Conservation (phyloP, 257 asterid genomes). For the Datura wrightii region DNA sequence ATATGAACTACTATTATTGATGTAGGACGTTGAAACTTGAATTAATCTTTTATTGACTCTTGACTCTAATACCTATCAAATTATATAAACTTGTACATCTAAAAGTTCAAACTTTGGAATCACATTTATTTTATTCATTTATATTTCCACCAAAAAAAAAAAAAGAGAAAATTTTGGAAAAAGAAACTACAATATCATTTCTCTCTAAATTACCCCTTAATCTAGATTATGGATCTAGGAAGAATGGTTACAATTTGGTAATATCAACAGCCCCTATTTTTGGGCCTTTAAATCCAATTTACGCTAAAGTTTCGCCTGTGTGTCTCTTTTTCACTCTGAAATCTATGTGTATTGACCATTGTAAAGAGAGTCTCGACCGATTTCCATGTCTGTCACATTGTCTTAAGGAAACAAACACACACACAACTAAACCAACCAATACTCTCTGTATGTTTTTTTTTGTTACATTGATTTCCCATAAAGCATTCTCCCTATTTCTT, state of each 20-base stretch:
- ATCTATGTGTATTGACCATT: conserved; percentile 26
- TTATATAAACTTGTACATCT: no score
- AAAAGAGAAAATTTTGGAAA: not conserved
- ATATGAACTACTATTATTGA: not conserved
- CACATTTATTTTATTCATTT: not conserved
- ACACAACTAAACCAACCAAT: not conserved
- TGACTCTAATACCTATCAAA: not conserved
- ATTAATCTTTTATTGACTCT: not conserved
- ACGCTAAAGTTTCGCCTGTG: not conserved
- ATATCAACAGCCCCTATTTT: conserved; percentile 19
- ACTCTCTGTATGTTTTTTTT: conserved; percentile 24
- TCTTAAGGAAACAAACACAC: conserved; percentile 25
- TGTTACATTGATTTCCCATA: conserved; percentile 29
- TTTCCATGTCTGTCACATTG: conserved; percentile 41
- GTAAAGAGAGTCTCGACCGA: conserved; percentile 25
- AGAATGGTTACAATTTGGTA: conserved; percentile 3
- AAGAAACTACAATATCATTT: not conserved
- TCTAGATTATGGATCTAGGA: conserved; percentile 15
- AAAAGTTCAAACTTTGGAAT: not conserved
- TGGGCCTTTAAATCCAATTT: conserved; percentile 11
- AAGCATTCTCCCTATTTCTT: not conserved
- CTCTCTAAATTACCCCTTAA: not conserved
- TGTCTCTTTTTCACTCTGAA: conserved; percentile 17
- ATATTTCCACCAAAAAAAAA: not conserved
- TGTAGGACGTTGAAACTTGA: not conserved